Conservation (phyloP, 78 protist species). For the Dictyostelium firmibasis region DNA sequence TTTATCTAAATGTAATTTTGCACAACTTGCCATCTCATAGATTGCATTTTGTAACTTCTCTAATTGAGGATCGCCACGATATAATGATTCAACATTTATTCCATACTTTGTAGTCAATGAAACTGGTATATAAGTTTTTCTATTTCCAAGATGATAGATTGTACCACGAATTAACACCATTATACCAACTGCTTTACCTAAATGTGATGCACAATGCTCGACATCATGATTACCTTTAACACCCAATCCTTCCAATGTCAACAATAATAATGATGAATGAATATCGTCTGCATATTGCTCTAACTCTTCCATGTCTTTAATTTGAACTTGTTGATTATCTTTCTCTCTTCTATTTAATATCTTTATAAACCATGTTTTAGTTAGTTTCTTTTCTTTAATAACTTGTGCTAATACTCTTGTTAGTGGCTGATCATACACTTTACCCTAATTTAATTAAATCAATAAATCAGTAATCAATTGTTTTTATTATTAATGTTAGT, state of each 20-base stretch:
- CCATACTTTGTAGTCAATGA: conserved; percentile 65
- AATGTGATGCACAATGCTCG: conserved; percentile 67
- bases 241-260: conserved; percentile 44
- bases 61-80: conserved; percentile 25
- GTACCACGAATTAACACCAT: conserved; percentile 64
- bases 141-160: not conserved
- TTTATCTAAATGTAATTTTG: conserved; percentile 49
- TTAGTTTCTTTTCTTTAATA: conserved; percentile 58
- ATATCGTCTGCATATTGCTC: conserved; percentile 56
- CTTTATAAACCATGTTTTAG: conserved; percentile 72
- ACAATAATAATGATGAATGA: conserved; percentile 33
- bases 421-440: conserved; percentile 78
- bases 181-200: conserved; percentile 59
- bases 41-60: conserved; percentile 40
- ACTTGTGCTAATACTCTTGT: conserved; percentile 69
- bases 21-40: conserved; percentile 55
- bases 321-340: conserved; percentile 20
- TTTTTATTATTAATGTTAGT: no score
- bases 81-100: conserved; percentile 24
- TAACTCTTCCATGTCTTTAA: conserved; percentile 55
- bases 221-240: conserved; percentile 26
- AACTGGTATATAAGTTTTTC: conserved; percentile 60
- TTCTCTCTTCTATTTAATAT: conserved; percentile 64
- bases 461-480: no score
- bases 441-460: no score